phyloP scores from a whole-genome alignment of 768 basidiomycete species.

The Hygrocybe punicea region DNA sequence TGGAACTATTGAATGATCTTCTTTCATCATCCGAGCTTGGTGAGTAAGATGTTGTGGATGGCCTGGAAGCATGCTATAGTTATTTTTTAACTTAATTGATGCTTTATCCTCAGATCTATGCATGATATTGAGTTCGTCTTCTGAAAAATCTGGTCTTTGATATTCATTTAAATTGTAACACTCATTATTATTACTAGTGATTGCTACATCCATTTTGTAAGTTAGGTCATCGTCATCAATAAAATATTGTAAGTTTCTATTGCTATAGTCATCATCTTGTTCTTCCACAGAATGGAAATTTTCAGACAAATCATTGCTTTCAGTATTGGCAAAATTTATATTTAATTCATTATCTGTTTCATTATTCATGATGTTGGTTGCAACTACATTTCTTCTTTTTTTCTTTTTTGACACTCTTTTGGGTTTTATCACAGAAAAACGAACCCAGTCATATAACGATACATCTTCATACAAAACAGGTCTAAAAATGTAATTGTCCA shows the following conservation, averaged over 20 bases:
- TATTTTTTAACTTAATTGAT: slow-evolving; percentile 14
- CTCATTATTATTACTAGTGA: too few relatives aligned
- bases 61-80: slow-evolving; percentile 24
- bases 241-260: too few relatives aligned
- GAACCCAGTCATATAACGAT: slow-evolving; percentile 29
- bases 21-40: background rate
- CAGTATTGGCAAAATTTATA: background rate
- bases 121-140: too few relatives aligned
- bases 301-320: too few relatives aligned
- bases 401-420: background rate
- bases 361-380: background rate
- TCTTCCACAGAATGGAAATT: too few relatives aligned
- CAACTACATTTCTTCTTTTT: background rate
- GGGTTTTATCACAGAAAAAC: slow-evolving; percentile 10
- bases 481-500: slow-evolving; percentile 28
- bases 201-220: too few relatives aligned
- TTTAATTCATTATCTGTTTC: background rate
- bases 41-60: slow-evolving; percentile 4
- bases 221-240: too few relatives aligned
- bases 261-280: too few relatives aligned
- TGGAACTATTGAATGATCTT: slow-evolving; percentile 15
- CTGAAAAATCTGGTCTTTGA: too few relatives aligned
- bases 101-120: too few relatives aligned
- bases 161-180: too few relatives aligned
- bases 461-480: slow-evolving; percentile 19